These are phyloP conservation scores for Paulownia fortunei DNA, from an alignment of 257 asterid genomes.

Conservation along the genomic window DNA sequence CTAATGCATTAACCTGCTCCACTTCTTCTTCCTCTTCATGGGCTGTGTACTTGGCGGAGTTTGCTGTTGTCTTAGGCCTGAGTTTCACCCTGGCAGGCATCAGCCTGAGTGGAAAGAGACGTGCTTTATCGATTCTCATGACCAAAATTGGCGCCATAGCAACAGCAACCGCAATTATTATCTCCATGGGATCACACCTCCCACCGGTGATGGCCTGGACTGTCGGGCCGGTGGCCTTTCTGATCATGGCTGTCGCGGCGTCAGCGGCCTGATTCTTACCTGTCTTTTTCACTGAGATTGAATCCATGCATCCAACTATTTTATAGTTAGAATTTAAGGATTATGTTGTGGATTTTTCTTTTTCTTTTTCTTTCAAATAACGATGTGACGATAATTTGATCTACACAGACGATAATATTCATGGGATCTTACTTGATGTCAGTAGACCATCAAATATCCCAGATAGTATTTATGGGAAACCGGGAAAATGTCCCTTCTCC, in stretches of 20 bases:
- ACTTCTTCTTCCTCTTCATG: not conserved
- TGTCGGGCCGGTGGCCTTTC: not conserved
- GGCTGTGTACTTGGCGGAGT: not conserved
- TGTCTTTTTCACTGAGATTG: not conserved
- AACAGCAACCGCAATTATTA: not conserved
- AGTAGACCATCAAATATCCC: too few relatives aligned
- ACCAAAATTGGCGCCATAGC: not conserved
- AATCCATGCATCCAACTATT: not conserved
- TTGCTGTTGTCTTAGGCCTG: not conserved
- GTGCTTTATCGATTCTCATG: not conserved
- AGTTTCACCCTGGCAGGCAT: conserved; percentile 1
- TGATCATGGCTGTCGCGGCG: not conserved
- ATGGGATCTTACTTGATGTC: too few relatives aligned
- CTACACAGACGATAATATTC: too few relatives aligned
- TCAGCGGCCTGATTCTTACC: not conserved
- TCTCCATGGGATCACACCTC: not conserved
- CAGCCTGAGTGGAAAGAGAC: not conserved
- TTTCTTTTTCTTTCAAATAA: too few relatives aligned
- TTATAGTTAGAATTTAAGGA: too few relatives aligned
- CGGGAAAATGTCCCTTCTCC: too few relatives aligned
- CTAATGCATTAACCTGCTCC: not conserved
- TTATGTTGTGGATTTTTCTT: too few relatives aligned
- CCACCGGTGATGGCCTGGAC: not conserved
- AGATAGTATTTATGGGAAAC: too few relatives aligned
- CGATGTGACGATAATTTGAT: too few relatives aligned